phyloP scores from a whole-genome alignment of 768 basidiomycete species.

The Trametopsis cervina region DNA sequence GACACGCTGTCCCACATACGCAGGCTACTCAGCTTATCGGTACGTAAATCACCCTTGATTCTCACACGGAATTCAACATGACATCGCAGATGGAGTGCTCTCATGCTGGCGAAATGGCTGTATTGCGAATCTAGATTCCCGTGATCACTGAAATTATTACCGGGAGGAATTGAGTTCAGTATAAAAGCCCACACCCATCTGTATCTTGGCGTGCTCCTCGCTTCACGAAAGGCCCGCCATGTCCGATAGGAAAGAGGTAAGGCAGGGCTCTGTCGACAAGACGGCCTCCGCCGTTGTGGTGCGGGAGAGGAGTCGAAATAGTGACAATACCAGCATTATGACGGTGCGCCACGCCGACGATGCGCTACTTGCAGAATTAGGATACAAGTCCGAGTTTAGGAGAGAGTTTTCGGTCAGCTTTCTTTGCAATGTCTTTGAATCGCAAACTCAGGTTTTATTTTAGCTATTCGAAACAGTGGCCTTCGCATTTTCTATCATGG shows the following conservation, averaged over 20 bases:
- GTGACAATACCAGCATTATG: constrained; percentile 10
- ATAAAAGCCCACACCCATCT: not conserved
- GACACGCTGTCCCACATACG: not conserved
- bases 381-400: constrained; percentile 67
- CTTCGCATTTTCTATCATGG: constrained; percentile 69
- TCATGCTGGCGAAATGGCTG: not conserved
- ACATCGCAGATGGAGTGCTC: not conserved
- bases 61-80: too few relatives aligned
- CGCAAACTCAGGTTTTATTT: not conserved
- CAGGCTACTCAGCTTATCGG: not conserved
- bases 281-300: not conserved
- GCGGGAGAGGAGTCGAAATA: not conserved
- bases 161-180: not conserved
- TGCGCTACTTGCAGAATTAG: constrained; percentile 52
- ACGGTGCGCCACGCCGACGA: constrained; percentile 43
- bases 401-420: constrained; percentile 61
- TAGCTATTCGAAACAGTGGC: constrained; percentile 57
- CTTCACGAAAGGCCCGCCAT: too few relatives aligned
- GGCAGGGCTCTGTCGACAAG: not conserved
- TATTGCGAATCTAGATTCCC: not conserved
- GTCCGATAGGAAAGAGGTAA: too few relatives aligned
- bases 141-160: not conserved
- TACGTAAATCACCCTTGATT: too few relatives aligned
- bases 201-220: too few relatives aligned
- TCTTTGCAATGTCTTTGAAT: not conserved